phyloP scores from a whole-genome alignment of 441 rosid genomes.

The Pelargonium citronellum region DNA sequence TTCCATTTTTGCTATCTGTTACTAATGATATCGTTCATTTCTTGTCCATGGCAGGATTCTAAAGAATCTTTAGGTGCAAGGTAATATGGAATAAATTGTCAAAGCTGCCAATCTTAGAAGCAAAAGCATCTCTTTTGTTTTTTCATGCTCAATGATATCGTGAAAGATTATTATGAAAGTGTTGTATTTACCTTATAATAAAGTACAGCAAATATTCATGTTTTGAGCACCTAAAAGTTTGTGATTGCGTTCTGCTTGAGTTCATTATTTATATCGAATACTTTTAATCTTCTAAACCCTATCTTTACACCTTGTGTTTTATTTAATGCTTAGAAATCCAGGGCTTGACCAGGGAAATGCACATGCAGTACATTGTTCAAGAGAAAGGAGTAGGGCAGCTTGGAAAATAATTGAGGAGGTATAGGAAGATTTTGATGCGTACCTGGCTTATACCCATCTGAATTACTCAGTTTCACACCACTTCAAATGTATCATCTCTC shows the following conservation, averaged over 20 bases:
- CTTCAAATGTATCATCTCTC: neutral
- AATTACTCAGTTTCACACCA: neutral
- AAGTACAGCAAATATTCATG: neutral
- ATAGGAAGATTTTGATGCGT: neutral
- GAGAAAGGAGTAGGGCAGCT: slow-evolving; percentile 49
- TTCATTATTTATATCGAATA: neutral
- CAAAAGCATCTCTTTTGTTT: neutral
- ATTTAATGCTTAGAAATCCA: slow-evolving; percentile 30
- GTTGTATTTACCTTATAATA: neutral
- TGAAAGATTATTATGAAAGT: neutral
- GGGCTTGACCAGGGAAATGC: slow-evolving; percentile 27
- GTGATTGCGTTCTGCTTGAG: neutral
- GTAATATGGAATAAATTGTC: slow-evolving; percentile 18
- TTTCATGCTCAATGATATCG: neutral
- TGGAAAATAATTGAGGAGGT: slow-evolving; percentile 46
- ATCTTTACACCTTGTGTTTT: neutral
- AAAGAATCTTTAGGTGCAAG: slow-evolving; percentile 33
- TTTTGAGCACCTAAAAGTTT: neutral
- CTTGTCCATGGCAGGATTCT: slow-evolving; percentile 29
- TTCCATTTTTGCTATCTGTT: neutral
- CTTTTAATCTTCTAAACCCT: neutral
- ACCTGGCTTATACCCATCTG: neutral
- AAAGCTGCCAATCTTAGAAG: neutral
- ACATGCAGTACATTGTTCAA: slow-evolving; percentile 45
- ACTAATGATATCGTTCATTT: slow-evolving; percentile 8